A percentile compares a stretch with the other conserved stretches of the same genome.
phyloP scores from a whole-genome alignment of 2,329 filamentous ascomycete species.

The Fusarium foetens region DNA sequence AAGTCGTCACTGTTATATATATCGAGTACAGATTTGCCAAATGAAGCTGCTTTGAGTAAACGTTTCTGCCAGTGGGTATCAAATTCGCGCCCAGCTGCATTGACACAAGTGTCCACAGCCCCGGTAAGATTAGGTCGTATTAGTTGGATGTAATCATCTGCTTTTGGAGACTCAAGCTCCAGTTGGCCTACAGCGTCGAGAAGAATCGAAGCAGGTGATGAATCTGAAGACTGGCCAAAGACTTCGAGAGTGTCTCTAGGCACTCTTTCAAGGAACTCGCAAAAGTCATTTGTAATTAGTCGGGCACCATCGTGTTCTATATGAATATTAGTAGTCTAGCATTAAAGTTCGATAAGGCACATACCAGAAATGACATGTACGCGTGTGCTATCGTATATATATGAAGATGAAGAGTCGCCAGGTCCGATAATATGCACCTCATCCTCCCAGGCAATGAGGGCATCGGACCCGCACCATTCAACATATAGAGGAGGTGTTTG shows the following conservation, averaged over 20 bases:
- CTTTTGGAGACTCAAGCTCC: constrained; percentile 93
- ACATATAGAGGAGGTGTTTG: constrained; percentile 87
- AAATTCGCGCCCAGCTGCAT: constrained; percentile 92
- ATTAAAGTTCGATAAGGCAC: rapidly evolving
- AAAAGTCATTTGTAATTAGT: constrained; percentile 90
- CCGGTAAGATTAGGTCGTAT: constrained; percentile 89
- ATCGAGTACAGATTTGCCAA: constrained; percentile 96
- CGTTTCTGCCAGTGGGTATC: constrained; percentile 93
- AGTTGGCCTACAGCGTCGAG: constrained; percentile 92
- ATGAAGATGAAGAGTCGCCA: constrained; percentile 77
- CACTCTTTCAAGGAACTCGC: constrained; percentile 96
- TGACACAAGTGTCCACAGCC: constrained; percentile 92
- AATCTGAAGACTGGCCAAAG: constrained; percentile 88
- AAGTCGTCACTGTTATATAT: constrained; percentile 99
- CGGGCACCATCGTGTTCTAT: constrained; percentile 84
- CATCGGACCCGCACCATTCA: constrained; percentile 96
- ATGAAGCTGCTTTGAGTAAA: constrained; percentile 93
- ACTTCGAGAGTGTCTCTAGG: constrained; percentile 87
- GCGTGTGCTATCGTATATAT: constrained; percentile 89
- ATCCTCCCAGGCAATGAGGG: constrained; percentile 96
- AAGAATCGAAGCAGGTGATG: constrained; percentile 89
- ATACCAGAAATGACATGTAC: constrained; percentile 87
- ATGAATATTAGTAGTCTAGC: constrained; percentile 11
- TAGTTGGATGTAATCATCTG: constrained; percentile 96
- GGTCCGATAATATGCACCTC: constrained; percentile 95